Evolutionary conservation across 805 yeast species (phyloP).

Genomic region (Metschnikowia kofuensis): DNA sequence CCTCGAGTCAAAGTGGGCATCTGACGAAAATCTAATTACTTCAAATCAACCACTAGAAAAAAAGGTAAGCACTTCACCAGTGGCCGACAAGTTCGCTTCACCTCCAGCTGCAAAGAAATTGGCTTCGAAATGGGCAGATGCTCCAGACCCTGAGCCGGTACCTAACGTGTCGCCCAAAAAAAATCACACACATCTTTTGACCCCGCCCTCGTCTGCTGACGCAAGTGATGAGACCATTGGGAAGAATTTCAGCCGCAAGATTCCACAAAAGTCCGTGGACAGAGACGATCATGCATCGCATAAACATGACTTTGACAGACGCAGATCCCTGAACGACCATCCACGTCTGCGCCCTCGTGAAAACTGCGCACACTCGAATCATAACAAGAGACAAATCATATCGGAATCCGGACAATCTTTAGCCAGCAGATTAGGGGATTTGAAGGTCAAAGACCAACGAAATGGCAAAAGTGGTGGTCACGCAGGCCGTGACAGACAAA

Average conservation of each 20-base stretch:
- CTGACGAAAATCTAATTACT: conserved; percentile 12
- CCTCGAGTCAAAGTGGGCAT: conserved; percentile 36
- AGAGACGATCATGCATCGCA: not conserved
- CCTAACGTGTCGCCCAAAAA: not conserved
- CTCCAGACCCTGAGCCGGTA: conserved; percentile 5
- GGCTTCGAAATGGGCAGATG: conserved; percentile 36
- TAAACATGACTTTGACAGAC: not conserved
- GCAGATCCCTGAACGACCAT: not conserved
- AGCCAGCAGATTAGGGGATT: conserved; percentile 1
- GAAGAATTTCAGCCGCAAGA: not conserved
- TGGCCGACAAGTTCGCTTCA: not conserved
- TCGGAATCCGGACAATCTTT: not conserved
- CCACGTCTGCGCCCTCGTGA: not conserved
- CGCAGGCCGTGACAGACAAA: conserved; percentile 2
- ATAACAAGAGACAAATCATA: not conserved
- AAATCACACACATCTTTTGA: not conserved
- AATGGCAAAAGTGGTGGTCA: conserved; percentile 1
- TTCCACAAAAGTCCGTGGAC: conserved; percentile 1
- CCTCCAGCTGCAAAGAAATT: conserved; percentile 9
- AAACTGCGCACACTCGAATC: not conserved
- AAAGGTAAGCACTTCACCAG: too few relatives aligned
- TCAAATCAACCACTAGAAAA: not conserved
- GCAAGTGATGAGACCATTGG: not conserved
- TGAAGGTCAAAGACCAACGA: not conserved
- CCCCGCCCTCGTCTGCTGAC: conserved; percentile 9